Evolutionary conservation across 1,284 basidiomycete species (phyloP).

Genomic region (Phylloboletellus chloephorus): DNA sequence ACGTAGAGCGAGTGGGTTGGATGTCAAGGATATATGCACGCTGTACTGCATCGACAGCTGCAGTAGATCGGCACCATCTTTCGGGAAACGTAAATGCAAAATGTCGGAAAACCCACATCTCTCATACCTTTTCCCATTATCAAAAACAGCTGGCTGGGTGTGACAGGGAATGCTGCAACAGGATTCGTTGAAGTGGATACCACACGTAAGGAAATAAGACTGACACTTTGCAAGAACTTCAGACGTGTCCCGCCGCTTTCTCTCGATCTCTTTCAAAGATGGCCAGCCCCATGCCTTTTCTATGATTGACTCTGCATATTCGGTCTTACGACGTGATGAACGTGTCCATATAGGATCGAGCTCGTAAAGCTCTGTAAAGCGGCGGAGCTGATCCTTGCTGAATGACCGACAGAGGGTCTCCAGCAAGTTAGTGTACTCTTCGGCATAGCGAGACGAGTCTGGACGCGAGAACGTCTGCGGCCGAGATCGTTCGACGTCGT

Average conservation of each 20-base stretch:
- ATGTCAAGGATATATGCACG: constrained; percentile 55
- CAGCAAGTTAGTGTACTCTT: constrained; percentile 47
- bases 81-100: constrained; percentile 6
- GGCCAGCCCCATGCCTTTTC: constrained; percentile 66
- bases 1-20: constrained; percentile 50
- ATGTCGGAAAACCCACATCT: background rate
- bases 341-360: constrained; percentile 33
- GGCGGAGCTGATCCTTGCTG: constrained; percentile 53
- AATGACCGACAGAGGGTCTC: constrained; percentile 58
- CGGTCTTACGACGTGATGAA: constrained; percentile 37
- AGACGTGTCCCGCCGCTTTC: constrained; percentile 46
- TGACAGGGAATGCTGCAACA: constrained; percentile 49
- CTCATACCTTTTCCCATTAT: constrained; percentile 65
- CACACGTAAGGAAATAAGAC: constrained; percentile 21
- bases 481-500: constrained; percentile 51
- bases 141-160: constrained; percentile 58
- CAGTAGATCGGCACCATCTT: constrained; percentile 62
- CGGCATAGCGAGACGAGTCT: constrained; percentile 43
- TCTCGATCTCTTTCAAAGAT: constrained; percentile 48
- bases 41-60: constrained; percentile 54
- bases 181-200: constrained; percentile 3
- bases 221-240: constrained; percentile 47
- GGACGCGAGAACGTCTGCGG: constrained; percentile 37
- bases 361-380: constrained; percentile 46
- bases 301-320: constrained; percentile 54